Base-by-base conservation (phyloP, 2,329 filamentous ascomycete genomes). In the Sphaerostilbella broomeana region DNA sequence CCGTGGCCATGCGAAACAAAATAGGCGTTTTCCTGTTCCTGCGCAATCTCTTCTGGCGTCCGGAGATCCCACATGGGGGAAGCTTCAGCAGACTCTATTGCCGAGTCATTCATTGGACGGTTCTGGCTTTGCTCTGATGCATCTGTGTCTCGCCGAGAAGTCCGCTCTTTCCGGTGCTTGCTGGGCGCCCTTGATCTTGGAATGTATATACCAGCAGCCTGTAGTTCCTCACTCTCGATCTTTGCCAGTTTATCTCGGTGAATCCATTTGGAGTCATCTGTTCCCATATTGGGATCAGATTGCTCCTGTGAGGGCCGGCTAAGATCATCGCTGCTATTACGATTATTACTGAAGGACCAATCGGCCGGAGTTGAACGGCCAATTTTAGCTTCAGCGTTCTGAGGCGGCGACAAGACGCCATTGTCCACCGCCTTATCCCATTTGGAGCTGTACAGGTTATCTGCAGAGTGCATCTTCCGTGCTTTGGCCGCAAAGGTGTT, bases 221-320 rank as follows among this genome's bases (percentile, higher is more conserved):
- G 82, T 46, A 92, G 71, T 62, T 92, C 86, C 54, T 81, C 74
- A 50, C 70, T 90, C 62, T 92, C 86, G 50, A 90, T 92, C 55
- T 77, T 77, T 39, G 84, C 85, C 45, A 92, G 65, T 63, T 90
- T 90, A 62, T 92, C 86, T 41, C 86, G 71, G 55, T 92, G 86
- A 51, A 92, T 90, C 86, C 86, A 92, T 59, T 86, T 82, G 21
- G 79, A 84, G 45, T 77, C 71, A 45, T 83, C 79, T 22, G 69
- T 63, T 22, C 69, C 64, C 7, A 49, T 49, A 9, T 54, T 52
- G 39, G 56, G 36, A 22, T 58, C 54, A 7, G 43, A 32, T 4
- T 51, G 43, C 18, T 52, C 51, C 12, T 52, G 46, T 53, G 57
- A 27, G 38, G 46, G 28, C 48, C 52, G 47, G 37, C 51, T 49